Evolutionary conservation across 208 protist genomes (phyloP).

Genomic region (Naegleria fowleri): DNA sequence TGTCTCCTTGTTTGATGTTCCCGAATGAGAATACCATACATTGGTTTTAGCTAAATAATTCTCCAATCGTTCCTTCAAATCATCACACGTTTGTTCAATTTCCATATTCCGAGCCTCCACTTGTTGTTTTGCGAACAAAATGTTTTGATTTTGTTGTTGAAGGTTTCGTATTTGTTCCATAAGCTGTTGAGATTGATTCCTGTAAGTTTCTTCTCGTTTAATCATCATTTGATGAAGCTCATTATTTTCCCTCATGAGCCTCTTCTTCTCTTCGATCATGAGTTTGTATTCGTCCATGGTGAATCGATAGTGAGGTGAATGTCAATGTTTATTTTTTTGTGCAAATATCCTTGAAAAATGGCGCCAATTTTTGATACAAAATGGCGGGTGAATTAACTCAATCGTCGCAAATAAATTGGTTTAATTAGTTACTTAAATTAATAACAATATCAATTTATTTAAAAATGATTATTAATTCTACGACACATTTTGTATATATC

Average conservation of each 20-base stretch:
- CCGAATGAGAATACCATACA: not conserved
- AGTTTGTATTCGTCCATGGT: too few species aligned
- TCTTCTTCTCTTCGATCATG: not conserved
- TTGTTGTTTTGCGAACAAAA: not conserved
- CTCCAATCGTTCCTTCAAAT: not conserved
- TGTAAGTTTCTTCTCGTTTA: not conserved
- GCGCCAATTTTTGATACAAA: too few species aligned
- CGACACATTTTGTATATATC: too few species aligned
- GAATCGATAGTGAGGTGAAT: too few species aligned
- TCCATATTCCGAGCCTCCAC: not conserved
- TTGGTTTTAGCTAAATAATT: not conserved
- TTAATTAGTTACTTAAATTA: too few species aligned
- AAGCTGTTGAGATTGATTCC: not conserved
- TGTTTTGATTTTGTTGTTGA: not conserved
- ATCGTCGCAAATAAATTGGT: too few species aligned
- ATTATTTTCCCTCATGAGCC: not conserved
- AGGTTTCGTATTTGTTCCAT: not conserved
- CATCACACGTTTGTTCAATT: not conserved
- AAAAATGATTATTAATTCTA: too few species aligned
- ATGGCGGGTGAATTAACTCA: too few species aligned
- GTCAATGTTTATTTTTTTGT: too few species aligned
- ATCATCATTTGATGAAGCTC: not conserved
- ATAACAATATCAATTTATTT: too few species aligned
- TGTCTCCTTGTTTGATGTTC: not conserved
- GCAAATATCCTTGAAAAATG: too few species aligned